Evolutionary conservation across 1,284 basidiomycete genomes (phyloP).

Genomic region (Phaffia rhodozyma): DNA sequence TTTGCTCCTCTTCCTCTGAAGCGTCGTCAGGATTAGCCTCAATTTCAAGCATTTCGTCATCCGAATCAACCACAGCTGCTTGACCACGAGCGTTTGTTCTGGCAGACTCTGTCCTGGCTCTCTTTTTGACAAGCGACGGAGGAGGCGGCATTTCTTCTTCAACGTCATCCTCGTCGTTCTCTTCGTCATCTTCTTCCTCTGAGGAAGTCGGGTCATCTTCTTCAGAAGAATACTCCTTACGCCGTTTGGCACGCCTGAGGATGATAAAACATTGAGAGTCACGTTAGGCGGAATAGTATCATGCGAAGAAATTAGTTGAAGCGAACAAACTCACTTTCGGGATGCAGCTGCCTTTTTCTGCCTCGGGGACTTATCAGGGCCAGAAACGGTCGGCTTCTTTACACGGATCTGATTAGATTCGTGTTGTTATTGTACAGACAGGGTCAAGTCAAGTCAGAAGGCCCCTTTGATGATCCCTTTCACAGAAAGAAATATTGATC

Average conservation of each 20-base stretch:
- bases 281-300: not conserved
- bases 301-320: not conserved
- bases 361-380: constrained; percentile 2
- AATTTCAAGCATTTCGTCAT: not conserved
- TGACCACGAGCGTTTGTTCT: not conserved
- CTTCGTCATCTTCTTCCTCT: constrained; percentile 19
- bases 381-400: not conserved
- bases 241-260: not conserved
- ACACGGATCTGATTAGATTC: not conserved
- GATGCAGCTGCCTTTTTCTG: constrained; percentile 9
- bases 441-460: not conserved
- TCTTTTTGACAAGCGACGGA: not conserved
- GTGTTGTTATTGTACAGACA: constrained; percentile 10
- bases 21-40: not conserved
- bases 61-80: not conserved
- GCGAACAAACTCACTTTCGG: constrained; percentile 3
- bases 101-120: constrained; percentile 6
- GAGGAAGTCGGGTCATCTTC: constrained; percentile 19
- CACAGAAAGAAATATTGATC: not conserved
- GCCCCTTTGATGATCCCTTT: not conserved
- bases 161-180: constrained; percentile 1
- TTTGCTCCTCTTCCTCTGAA: not conserved
- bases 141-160: not conserved
- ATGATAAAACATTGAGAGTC: not conserved
- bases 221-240: constrained; percentile 8